Base-by-base conservation (phyloP, 163 green algal genomes). In the Chlamydomonas reinhardtii region DNA sequence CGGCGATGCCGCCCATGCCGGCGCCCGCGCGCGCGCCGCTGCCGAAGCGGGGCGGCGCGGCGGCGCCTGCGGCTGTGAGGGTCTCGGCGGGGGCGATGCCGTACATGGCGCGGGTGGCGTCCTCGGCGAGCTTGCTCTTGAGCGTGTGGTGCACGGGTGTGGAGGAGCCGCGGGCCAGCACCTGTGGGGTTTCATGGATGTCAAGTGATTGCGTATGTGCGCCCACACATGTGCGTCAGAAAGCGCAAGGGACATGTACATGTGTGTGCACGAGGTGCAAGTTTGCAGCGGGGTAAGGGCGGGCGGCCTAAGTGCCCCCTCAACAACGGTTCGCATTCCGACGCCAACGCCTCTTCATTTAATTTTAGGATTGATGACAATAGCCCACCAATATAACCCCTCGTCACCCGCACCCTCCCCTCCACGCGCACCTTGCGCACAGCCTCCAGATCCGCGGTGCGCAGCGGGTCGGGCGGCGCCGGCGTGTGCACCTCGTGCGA, bases 111-210 rank as follows among this genome's bases (percentile, higher is more conserved):
- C 81, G 48, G 54, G 76, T 64, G 16, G 71, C 71, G n/a, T 87
- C 81, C 59, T 87, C 27, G 37, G 35, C 35, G 1, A 87, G 81
- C 81, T 87, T 73, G 56, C 56, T 74, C 59, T 87, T 87, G 14
- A 87, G 71, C 19, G 81, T 87, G 59, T 87, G 81, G 70, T 87
- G 81, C 37, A 87, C 81, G 27, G 71, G 81, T 27, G 56, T 66
- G 59, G 70, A 68, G 16, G 64, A n/a, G 32, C 81, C 81, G 2
- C 37, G 56, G 29, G 70, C 61, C 59, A 87, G 59, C 34, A 87
- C 81, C 81, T 87, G 71, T 17, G 76, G n/a, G n/a, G n/a, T n/a
- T n/a, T n/a, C n/a, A n/a, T n/a, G n/a, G n/a, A n/a, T n/a, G n/a
- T n/a, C n/a, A n/a, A n/a, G n/a, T n/a, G n/a, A n/a, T n/a, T n/a